Evolutionary conservation across 2,329 filamentous ascomycete genomes (phyloP).

Genomic region (Trichoderma brevicompactum): DNA sequence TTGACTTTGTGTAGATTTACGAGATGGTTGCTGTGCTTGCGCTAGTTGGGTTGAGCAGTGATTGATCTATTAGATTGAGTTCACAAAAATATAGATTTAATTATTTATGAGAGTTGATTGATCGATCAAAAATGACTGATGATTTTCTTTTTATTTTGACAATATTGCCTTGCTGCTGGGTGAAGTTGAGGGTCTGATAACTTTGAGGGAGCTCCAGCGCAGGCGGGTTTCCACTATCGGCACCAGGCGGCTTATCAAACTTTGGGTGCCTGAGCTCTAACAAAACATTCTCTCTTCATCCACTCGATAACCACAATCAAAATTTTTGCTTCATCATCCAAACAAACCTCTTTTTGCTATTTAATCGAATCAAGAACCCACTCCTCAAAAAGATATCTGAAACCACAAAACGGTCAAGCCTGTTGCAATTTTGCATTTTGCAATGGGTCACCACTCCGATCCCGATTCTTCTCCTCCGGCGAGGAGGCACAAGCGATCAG

Average conservation of each 20-base stretch:
- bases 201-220: not conserved
- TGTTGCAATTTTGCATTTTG: not conserved
- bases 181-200: not conserved
- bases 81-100: too few relatives aligned
- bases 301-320: not conserved
- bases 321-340: conserved; percentile 2
- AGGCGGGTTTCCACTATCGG: not conserved
- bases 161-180: too few relatives aligned
- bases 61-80: too few relatives aligned
- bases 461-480: conserved; percentile 14
- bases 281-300: not conserved
- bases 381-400: too few relatives aligned
- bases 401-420: not conserved
- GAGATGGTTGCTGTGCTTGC: too few relatives aligned
- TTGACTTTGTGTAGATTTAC: not conserved
- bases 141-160: too few relatives aligned
- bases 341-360: not conserved
- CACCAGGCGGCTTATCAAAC: conserved; percentile 4
- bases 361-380: not conserved
- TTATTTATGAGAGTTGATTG: too few relatives aligned
- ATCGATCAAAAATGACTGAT: too few relatives aligned
- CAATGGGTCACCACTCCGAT: conserved; percentile 29
- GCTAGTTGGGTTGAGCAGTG: too few relatives aligned
- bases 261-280: not conserved
- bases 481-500: conserved; percentile 39